phyloP scores from a whole-genome alignment of 768 basidiomycete genomes.

The Leccinum subtestaceum region DNA sequence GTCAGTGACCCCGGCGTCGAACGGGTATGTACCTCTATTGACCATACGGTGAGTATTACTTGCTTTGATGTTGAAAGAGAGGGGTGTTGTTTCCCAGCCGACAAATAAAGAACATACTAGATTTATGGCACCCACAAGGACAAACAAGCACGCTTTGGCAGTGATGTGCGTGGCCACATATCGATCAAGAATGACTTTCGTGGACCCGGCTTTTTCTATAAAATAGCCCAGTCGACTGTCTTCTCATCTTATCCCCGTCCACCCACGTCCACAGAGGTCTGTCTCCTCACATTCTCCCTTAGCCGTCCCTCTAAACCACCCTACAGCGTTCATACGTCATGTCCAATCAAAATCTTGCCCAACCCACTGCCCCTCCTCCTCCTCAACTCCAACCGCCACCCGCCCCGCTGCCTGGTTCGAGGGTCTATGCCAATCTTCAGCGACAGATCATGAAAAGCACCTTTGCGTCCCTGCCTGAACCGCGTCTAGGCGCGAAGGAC shows the following conservation, averaged over 20 bases:
- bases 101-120: conserved; percentile 29
- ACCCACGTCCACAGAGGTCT: conserved; percentile 4
- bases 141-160: conserved; percentile 43
- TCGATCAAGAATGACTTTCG: conserved; percentile 35
- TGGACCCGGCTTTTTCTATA: conserved; percentile 22
- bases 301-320: background rate
- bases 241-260: background rate
- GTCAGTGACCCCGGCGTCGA: background rate
- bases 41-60: background rate
- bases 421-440: conserved; percentile 18
- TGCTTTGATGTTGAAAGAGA: conserved; percentile 6
- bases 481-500: conserved; percentile 1
- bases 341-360: conserved; percentile 12
- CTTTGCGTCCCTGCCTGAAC: conserved; percentile 21
- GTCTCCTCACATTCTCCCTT: background rate
- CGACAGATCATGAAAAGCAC: conserved; percentile 16
- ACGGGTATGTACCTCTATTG: background rate
- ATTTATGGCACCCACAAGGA: conserved; percentile 41
- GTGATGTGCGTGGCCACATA: conserved; percentile 22
- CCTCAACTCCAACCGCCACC: background rate
- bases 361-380: conserved; percentile 10
- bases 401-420: conserved; percentile 21
- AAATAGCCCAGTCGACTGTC: conserved; percentile 11
- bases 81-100: conserved; percentile 23
- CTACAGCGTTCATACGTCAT: conserved; percentile 11